Base-by-base conservation (phyloP, 202 grass and related monocot species). In the Zizania palustris region DNA sequence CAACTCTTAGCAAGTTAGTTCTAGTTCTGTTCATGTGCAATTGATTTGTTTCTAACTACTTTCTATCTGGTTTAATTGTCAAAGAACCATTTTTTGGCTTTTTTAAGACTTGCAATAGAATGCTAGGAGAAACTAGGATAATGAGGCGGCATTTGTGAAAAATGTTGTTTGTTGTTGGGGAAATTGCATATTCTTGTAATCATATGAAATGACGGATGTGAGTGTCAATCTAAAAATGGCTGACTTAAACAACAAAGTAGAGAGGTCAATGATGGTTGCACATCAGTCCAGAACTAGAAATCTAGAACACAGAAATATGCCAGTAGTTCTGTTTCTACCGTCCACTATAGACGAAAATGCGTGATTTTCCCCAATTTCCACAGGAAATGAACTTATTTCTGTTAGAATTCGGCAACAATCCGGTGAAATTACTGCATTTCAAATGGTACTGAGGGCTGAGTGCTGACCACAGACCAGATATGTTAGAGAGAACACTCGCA, bases 11-110 rank as follows among this genome's bases (percentile, higher is more conserved):
- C 48, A 80, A 61, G 1, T 37, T 45, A 39, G 39, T 60, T 45
- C 3, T 22, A 48, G 7, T 60, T 60, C 12, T 38, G 42, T 16
- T 19, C 16, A 48, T 49, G 53, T 3, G 6, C 58, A 60, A 60
- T 55, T 10, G 11, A 35, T 33, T 54, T 58, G 41, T 78, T 44
- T 57, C 63, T 67, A 69, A 1, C 19, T 8, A 51, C 28, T 78
- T 44, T 57, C 63, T 67, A 69, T 1, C 19, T 8, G 63, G 20
- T 40, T n/a, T 45, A 50, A 39, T 33, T 19, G 44, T 39, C 11
- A 15, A 13, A 45, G 1, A 65, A 54, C 36, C 1, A 40, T 2
- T 54, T 59, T 41, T 69, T 3, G 40, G 11, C 42, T 45, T 44
- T 2, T 10, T 78, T 44, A 68, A 51, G n/a, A 6, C n/a, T 55